Percentiles rank a stretch among this genome's conserved stretches.
These are phyloP conservation scores for Quercus berberidifolia DNA, from an alignment of 306 rosid species.

Conservation along the genomic window DNA sequence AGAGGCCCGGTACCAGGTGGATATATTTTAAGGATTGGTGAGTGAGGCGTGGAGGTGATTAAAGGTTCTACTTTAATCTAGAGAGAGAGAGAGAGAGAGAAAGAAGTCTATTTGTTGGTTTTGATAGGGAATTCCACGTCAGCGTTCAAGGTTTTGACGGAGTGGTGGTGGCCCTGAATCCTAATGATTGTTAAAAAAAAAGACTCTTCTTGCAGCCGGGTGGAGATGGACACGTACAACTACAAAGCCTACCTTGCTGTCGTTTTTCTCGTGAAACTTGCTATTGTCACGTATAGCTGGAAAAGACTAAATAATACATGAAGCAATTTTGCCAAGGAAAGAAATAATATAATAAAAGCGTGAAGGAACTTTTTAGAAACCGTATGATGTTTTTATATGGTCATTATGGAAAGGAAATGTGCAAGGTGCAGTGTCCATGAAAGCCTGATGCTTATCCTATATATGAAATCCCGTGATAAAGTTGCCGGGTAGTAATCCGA, in stretches of 20 bases:
- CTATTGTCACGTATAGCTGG: background rate
- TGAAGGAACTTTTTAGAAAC: too few species aligned
- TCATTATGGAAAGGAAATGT: too few species aligned
- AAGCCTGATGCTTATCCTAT: too few species aligned
- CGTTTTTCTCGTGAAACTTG: background rate
- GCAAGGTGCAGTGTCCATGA: too few species aligned
- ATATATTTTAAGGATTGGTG: too few species aligned
- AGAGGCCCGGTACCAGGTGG: background rate
- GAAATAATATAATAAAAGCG: too few species aligned
- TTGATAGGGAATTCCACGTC: slow-evolving; percentile 16
- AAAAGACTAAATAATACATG: too few species aligned
- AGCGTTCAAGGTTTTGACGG: slow-evolving; percentile 20
- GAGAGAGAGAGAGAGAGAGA: background rate
- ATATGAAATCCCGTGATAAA: too few species aligned
- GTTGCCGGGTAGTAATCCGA: too few species aligned
- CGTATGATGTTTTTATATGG: too few species aligned
- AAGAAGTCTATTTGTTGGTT: background rate
- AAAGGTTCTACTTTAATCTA: background rate
- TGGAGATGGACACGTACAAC: too few species aligned
- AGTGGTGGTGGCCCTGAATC: background rate
- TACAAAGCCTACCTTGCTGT: background rate
- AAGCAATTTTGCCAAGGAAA: background rate
- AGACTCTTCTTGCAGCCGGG: background rate
- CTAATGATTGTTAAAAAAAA: background rate
- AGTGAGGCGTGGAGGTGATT: background rate